Conservation (phyloP, 108 stramenopile genomes). For the Craspedostauros australis region DNA sequence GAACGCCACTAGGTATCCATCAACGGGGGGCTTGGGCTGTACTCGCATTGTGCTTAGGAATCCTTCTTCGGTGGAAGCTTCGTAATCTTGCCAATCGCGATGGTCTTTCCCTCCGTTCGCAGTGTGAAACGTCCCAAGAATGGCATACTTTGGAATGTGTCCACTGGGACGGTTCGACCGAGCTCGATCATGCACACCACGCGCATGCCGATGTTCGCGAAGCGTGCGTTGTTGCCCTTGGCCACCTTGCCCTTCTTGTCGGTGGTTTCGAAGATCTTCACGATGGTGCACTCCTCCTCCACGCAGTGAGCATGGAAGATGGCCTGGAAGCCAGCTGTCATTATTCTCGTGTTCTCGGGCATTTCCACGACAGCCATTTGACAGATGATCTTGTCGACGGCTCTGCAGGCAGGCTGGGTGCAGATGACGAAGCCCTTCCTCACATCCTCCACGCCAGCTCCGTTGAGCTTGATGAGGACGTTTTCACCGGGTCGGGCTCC, state of each 20-base stretch:
- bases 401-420: conserved; percentile 69
- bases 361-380: conserved; percentile 86
- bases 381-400: conserved; percentile 82
- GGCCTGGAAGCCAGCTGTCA: conserved; percentile 94
- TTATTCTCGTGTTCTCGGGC: conserved; percentile 94
- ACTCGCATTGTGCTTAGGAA: too few relatives aligned
- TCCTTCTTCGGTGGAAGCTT: conserved; percentile 88
- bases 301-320: conserved; percentile 95
- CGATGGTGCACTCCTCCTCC: conserved; percentile 89
- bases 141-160: conserved; percentile 85
- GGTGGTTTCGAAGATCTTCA: conserved; percentile 87
- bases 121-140: conserved; percentile 97
- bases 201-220: conserved; percentile 78
- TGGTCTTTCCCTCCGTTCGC: conserved; percentile 97
- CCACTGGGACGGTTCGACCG: conserved; percentile 77
- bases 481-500: conserved; percentile 97
- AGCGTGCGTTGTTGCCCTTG: conserved; percentile 79
- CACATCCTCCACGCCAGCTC: conserved; percentile 86
- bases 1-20: too few relatives aligned
- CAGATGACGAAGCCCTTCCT: conserved; percentile 97
- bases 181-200: conserved; percentile 77
- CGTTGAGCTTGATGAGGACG: conserved; percentile 87
- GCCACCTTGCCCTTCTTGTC: conserved; percentile 68
- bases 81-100: conserved; percentile 96
- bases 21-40: too few relatives aligned